Evolutionary conservation across 768 basidiomycete genomes (phyloP), one percentile per base, ranked within the genome.

Genomic region (Podaxis sp.): DNA sequence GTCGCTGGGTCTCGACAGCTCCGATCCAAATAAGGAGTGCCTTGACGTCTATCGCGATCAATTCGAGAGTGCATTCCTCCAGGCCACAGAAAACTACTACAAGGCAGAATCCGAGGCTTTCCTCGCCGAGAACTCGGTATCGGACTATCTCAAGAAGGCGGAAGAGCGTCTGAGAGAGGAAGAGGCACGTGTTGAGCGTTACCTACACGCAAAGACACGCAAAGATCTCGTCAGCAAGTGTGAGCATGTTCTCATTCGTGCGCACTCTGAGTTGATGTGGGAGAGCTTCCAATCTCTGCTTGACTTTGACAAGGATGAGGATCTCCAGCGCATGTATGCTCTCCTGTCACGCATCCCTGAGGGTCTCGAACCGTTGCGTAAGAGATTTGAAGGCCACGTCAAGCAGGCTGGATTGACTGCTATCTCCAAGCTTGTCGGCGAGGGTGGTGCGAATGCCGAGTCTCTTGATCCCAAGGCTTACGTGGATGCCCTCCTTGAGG

Each of bases 141-240:
- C 94, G 24, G 97, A 99, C 73, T 99, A 99, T 76, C 83, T 99
- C 72, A 96, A 90, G 80, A 96, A 95, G 76, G 97, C 96, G 1
- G 96, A 98, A 69, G 91, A 93, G 70, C 87, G 97, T 51, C 80
- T 99, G 59, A 84, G 88, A 57, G 97, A 99, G 75, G 97, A 99
- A 70, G 95, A 96, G 76, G 93, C 96, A 69, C 87, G 97, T 49
- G 95, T 99, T 49, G 96, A 98, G 74, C 84, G 95, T 63, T 99
- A 98, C 75, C 83, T 99, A 58, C 92, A 98, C 75, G 89, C 87
- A 26, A 89, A 89, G 67, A 98, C 97, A 26, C 87, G 93, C 70
- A 95, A 95, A 77, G 84, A 89, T 54, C 85, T 93, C 61, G 82
- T 93, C 73, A 84, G 77, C 77, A 91, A 89, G 78, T 98, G 96